Conservation (phyloP, 139 green algal genomes). For the Micractinium conductrix region DNA sequence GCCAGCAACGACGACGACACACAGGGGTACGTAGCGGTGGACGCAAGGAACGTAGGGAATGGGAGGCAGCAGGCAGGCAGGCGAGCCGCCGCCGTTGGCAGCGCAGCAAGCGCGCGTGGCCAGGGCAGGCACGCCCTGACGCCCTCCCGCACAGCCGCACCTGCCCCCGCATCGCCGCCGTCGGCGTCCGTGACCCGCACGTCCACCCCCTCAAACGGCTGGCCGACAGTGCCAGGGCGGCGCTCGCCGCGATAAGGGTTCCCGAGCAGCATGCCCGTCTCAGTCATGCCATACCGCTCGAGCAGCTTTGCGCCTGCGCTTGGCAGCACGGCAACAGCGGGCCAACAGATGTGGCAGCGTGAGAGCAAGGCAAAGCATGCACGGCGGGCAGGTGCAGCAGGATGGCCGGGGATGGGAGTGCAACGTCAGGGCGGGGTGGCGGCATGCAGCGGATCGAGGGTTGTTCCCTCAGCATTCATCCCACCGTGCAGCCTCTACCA, state of each 20-base stretch:
- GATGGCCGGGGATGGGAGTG: too few relatives aligned
- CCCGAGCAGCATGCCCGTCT: constrained; percentile 96
- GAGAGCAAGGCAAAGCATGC: too few relatives aligned
- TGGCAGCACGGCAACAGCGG: too few relatives aligned
- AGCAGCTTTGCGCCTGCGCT: too few relatives aligned
- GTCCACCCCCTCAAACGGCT: constrained; percentile 84
- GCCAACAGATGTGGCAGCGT: not conserved
- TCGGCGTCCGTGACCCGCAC: constrained; percentile 41
- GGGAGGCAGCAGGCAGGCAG: too few relatives aligned
- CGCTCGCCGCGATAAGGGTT: constrained; percentile 81
- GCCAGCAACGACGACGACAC: not conserved
- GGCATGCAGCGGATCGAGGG: too few relatives aligned
- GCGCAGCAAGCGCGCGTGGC: not conserved
- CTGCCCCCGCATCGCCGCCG: constrained; percentile 11
- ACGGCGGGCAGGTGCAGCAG: not conserved
- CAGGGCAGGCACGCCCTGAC: not conserved
- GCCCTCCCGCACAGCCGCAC: not conserved
- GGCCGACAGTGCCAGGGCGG: constrained; percentile 80
- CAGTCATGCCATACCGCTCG: constrained; percentile 98
- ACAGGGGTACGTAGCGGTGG: not conserved
- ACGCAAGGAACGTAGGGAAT: not conserved
- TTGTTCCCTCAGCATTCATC: too few relatives aligned
- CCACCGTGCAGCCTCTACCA: too few relatives aligned
- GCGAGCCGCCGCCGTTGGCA: not conserved
- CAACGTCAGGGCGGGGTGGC: too few relatives aligned